Base-by-base conservation (phyloP, 768 basidiomycete species). In the Filobasidium wieringae region DNA sequence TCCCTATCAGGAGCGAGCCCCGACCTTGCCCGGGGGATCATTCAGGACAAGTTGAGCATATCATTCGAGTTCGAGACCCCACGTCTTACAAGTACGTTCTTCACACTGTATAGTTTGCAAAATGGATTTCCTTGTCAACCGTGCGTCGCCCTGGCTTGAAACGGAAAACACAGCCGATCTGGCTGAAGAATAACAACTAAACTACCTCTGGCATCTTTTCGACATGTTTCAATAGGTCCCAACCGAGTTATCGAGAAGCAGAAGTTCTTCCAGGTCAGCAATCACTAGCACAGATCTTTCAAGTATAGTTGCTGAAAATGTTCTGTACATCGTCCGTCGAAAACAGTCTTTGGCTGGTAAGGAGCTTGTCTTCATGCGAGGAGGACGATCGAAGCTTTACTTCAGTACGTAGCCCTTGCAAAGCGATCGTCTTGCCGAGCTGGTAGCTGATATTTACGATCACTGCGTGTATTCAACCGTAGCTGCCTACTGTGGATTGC, bases 211-310 rank as follows among this genome's bases (percentile, higher is more conserved):
- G 4, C 52, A 30, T 37, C 37, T 19, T 17, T 53, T 36, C 26
- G 11, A n/a, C 14, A 9, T 26, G 19, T 15, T 32, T 27, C 19
- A 27, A 55, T 11, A 55, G 39, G 39, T 37, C 54, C 32, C 37
- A 55, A 55, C 54, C 54, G 40, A 33, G 54, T 55, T 14, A 22
- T 55, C 32, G 54, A 55, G 54, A 55, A 55, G 36, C 54, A 55
- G 27, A 37, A 39, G 24, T n/a, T 22, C 26, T 30, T 55, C 11
- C 54, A 47, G 45, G 45, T 47, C 12, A 12, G 45, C n/a, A n/a
- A n/a, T n/a, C n/a, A n/a, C n/a, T n/a, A n/a, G n/a, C n/a, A n/a
- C n/a, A n/a, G n/a, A n/a, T n/a, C n/a, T n/a, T n/a, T n/a, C n/a
- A n/a, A n/a, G n/a, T n/a, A n/a, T n/a, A n/a, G n/a, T n/a, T n/a